Conservation (phyloP, 768 basidiomycete species). For the Phylloporus rhodoxanthus region DNA sequence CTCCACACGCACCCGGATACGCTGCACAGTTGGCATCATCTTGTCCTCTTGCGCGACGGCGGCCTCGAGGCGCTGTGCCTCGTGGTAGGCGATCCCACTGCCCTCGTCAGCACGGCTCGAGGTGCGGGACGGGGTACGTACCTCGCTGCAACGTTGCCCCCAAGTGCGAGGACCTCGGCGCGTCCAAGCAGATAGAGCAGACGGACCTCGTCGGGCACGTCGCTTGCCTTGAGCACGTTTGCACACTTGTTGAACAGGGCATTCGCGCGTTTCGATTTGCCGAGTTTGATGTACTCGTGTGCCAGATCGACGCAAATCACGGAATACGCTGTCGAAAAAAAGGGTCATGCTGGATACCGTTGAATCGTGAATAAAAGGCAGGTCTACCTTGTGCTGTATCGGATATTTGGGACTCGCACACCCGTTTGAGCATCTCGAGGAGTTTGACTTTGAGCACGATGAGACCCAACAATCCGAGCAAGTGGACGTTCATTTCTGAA, state of each 20-base stretch:
- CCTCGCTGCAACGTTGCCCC: constrained; percentile 60
- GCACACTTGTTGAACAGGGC: constrained; percentile 58
- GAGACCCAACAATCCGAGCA: constrained; percentile 68
- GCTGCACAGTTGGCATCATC: constrained; percentile 43
- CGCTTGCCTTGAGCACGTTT: constrained; percentile 37
- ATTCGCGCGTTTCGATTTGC: constrained; percentile 63
- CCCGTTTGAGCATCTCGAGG: constrained; percentile 55
- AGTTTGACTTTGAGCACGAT: constrained; percentile 60
- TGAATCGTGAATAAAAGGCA: neutral
- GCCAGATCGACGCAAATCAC: constrained; percentile 65
- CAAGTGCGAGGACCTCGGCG: constrained; percentile 56
- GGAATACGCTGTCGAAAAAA: constrained; percentile 46
- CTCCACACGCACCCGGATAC: constrained; percentile 54
- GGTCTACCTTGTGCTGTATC: constrained; percentile 41
- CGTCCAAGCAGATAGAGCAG: constrained; percentile 57
- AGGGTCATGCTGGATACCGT: neutral
- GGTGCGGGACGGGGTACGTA: constrained; percentile 19
- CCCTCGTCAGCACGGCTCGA: neutral
- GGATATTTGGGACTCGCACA: constrained; percentile 48
- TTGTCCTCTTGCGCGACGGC: constrained; percentile 41
- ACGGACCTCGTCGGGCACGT: constrained; percentile 47
- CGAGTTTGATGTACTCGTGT: constrained; percentile 72
- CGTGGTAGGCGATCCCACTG: constrained; percentile 52
- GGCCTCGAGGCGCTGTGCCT: constrained; percentile 49
- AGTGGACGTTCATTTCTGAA: constrained; percentile 49